Evolutionary conservation across 345 rosid genomes (phyloP), one percentile per base, ranked within the genome.

Genomic region (Mangifera indica): DNA sequence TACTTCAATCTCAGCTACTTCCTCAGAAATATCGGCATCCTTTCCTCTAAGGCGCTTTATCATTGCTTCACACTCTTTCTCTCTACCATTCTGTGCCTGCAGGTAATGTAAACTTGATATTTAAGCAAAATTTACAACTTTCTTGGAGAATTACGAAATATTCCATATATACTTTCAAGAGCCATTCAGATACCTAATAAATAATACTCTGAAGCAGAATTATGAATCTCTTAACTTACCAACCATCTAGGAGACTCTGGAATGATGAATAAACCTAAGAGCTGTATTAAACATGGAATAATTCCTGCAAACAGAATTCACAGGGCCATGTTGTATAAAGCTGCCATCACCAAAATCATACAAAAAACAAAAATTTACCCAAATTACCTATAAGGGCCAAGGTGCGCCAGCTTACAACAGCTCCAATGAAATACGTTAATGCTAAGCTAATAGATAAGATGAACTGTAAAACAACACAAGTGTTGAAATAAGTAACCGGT

Each of bases 181-280:
- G 42, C 15, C 0, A 7, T 3, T 10, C 51, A 12, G 10, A 14
- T 46, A 46, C 51, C 10, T 9, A 25, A 8, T 55, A 55, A 17
- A 21, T n/a, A 20, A 55, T 21, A 12, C 25, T 18, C 25, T n/a
- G 2, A 9, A 55, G 34, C 17, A 56, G 37, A 22, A 72, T 2
- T 22, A 18, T 5, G 37, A 9, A 4, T 14, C 51, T 21, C 48
- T 56, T 1, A 12, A 10, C 79, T 78, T 67, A 87, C 88, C 87
- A 87, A 64, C 89, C 91, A 85, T 72, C 91, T 79, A n/a, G 87
- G 87, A 61, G 91, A 87, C 68, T 81, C 89, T 2, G 87, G 83
- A 66, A 85, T 81, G 78, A 85, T 76, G 73, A 69, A 40, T 25
- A 85, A 73, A 34, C 87, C 77, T 0, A 81, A 40, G 13, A 84